These are phyloP conservation scores for Heracleum sosnowskyi DNA, from an alignment of 129 eudicot species.

Conservation along the genomic window DNA sequence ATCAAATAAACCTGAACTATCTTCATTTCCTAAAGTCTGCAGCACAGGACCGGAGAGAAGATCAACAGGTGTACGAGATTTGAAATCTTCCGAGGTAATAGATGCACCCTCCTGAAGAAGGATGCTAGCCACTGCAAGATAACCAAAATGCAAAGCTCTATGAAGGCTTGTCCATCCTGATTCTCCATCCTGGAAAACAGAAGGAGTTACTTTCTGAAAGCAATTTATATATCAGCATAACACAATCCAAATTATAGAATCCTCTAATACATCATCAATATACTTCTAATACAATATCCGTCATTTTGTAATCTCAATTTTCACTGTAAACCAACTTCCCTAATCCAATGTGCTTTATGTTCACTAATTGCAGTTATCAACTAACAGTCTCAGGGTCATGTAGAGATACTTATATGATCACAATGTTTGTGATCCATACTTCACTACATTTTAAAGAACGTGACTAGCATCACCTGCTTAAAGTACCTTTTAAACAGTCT, in stretches of 20 bases:
- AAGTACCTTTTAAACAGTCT: neutral
- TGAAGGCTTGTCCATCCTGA: slow-evolving; percentile 99
- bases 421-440: neutral
- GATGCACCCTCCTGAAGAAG: slow-evolving; percentile 85
- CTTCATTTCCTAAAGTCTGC: slow-evolving; percentile 51
- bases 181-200: slow-evolving; percentile 75
- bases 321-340: neutral
- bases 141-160: slow-evolving; percentile 93
- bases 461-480: too few relatives aligned
- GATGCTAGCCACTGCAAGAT: slow-evolving; percentile 83
- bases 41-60: slow-evolving; percentile 83
- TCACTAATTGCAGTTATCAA: neutral
- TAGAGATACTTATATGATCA: neutral
- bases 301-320: neutral
- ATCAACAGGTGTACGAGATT: slow-evolving; percentile 79
- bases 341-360: neutral
- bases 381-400: neutral
- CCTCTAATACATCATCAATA: neutral
- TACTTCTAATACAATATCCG: neutral
- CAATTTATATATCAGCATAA: neutral
- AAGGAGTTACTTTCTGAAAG: slow-evolving; percentile 1
- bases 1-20: slow-evolving; percentile 46
- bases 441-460: neutral
- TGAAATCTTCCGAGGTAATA: slow-evolving; percentile 65
- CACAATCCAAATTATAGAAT: neutral